Evolutionary conservation across 371 early-diverging fungal genomes (phyloP), one percentile per base, ranked within the genome.

Genomic region (Cokeromyces recurvatus): DNA sequence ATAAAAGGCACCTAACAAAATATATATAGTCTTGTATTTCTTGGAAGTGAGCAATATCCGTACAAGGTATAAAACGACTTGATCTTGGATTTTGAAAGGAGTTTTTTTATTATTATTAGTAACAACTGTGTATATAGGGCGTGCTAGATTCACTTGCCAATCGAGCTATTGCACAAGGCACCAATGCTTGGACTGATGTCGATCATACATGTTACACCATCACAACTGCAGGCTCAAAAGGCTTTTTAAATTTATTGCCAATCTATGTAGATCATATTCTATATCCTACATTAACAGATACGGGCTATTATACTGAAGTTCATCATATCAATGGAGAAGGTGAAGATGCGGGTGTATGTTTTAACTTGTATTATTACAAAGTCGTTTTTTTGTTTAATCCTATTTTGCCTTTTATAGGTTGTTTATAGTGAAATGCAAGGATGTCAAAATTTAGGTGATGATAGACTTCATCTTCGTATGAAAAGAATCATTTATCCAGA

Each of bases 81-180:
- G n/a, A n/a, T n/a, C n/a, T n/a, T n/a, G n/a, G n/a, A n/a, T n/a
- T n/a, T n/a, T n/a, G n/a, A n/a, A n/a, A n/a, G n/a, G n/a, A n/a
- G n/a, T n/a, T n/a, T n/a, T n/a, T n/a, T n/a, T n/a, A n/a, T n/a
- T n/a, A n/a, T n/a, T n/a, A n/a, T n/a, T n/a, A n/a, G n/a, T n/a
- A n/a, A n/a, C n/a, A n/a, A n/a, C n/a, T n/a, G 14, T n/a, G 8
- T 38, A 14, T 12, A 29, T 31, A 71, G 68, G 82, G 85, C 27
- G 85, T 85, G 1, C 65, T 85, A 38, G 85, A 85, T 59, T 71
- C 78, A 8, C 68, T 85, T 15, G 85, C 85, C 21, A 85, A 85
- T 57, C 71, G 82, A 14, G 80, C 85, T 15, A 66, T 81, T 43
- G 82, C 85, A 6, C 78, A 81, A 59, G 84, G 85, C 20, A 85